Percentiles rank a stretch among this genome's conserved stretches.
Conservation (phyloP, 495 filamentous ascomycete species). For the Neurospora discreta region DNA sequence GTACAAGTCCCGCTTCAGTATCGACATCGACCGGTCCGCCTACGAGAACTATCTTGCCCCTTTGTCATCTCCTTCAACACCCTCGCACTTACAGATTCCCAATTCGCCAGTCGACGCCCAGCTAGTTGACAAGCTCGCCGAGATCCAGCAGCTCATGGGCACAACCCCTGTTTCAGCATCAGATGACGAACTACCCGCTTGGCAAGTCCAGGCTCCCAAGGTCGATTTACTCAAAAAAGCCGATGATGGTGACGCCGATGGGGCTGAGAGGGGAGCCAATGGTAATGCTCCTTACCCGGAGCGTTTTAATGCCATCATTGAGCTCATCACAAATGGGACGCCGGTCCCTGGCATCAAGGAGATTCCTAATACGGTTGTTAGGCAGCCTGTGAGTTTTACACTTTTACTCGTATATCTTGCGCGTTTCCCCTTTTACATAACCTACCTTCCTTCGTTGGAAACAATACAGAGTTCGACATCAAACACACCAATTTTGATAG, state of each 20-base stretch:
- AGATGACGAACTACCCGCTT: constrained; percentile 22
- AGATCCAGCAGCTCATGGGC: constrained; percentile 16
- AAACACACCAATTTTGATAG: neutral
- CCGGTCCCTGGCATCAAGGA: constrained; percentile 82
- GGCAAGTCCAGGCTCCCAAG: constrained; percentile 33
- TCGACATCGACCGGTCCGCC: constrained; percentile 22
- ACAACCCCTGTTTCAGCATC: neutral
- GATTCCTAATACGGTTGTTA: constrained; percentile 73
- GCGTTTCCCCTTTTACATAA: neutral
- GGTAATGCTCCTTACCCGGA: constrained; percentile 59
- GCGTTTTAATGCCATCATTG: constrained; percentile 80
- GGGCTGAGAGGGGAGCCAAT: constrained; percentile 18
- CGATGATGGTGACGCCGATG: constrained; percentile 8
- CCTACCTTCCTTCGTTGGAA: neutral
- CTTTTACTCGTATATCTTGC: neutral
- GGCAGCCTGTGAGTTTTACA: constrained; percentile 31
- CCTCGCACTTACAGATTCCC: neutral
- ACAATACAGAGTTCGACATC: neutral
- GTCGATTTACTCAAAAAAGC: constrained; percentile 29
- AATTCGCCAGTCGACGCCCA: constrained; percentile 7
- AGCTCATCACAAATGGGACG: constrained; percentile 73
- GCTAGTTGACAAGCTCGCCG: constrained; percentile 17
- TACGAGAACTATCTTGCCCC: constrained; percentile 21
- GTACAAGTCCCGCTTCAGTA: constrained; percentile 27
- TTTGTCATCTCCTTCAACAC: constrained; percentile 3